Base-by-base conservation (phyloP, 768 basidiomycete genomes). In the Nidularia pulvinata region DNA sequence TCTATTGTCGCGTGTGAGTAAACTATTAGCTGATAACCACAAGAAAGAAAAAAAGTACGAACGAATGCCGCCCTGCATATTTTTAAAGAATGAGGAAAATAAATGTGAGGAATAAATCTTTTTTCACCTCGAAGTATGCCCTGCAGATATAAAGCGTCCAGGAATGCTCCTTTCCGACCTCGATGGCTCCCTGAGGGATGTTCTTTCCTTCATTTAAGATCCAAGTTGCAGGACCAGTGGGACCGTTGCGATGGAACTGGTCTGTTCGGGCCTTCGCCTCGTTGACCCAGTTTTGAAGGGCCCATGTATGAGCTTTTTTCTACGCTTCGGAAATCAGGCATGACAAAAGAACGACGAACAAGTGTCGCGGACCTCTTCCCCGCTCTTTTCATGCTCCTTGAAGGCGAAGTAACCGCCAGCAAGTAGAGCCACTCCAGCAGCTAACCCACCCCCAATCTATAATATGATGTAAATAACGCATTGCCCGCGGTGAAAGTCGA, bases 361-460 rank as follows among this genome's bases (percentile, higher is more conserved):
- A 19, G 19, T 19, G 19, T 19, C 19, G 19, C 19, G 19, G 61
- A 82, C 86, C 69, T 88, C 78, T 55, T 88, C 83, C 47, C 82
- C 69, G 37, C 69, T 75, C 58, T 86, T 73, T 57, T 81, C 73
- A 57, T 88, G 83, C 2, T 80, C 56, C 52, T 86, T 83, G 67
- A 74, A 83, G 2, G 81, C 82, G 33, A 61, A 63, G 50, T 70
- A 60, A 3, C 84, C 88, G 6, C 66, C 84, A 51, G 74, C 85
- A 14, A 85, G 46, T 22, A 70, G 61, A 14, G 77, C 83, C n/a
- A 71, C 63, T 0, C 85, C 88, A 1, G 74, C 83, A 35, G 78
- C 67, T 32, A 90, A 50, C 22, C 85, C 88, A 16, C 84, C 89
- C 16, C 84, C 89, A 54, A 89, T 61, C 88, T 90, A 59, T 33